A percentile compares a stretch with the other conserved stretches of the same genome.
phyloP scores from a whole-genome alignment of 163 green algal species.

The Scenedesmus sp. region DNA sequence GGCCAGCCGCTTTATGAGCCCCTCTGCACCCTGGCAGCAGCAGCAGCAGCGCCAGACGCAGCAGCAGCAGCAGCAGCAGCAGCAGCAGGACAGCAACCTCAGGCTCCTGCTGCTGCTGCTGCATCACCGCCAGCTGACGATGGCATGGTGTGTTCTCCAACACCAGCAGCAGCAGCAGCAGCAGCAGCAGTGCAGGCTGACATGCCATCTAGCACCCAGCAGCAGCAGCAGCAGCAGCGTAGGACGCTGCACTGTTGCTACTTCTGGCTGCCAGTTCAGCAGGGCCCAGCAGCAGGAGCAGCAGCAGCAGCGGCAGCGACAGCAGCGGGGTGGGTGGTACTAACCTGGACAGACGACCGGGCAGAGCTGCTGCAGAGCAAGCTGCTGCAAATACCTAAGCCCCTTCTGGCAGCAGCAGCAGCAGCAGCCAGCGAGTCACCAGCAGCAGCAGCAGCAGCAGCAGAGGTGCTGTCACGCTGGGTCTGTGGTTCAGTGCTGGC shows the following conservation, averaged over 20 bases:
- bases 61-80: slow-evolving; percentile 5
- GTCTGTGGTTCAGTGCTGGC: not conserved
- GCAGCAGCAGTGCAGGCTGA: not conserved
- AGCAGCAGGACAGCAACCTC: not conserved
- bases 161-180: not conserved
- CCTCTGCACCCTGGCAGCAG: slow-evolving; percentile 24
- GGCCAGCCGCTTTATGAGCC: slow-evolving; percentile 1
- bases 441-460: not conserved
- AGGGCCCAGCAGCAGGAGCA: not conserved
- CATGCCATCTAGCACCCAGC: not conserved
- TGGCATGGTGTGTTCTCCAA: not conserved
- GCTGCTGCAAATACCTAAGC: slow-evolving; percentile 1
- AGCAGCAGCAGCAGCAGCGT: slow-evolving; percentile 15
- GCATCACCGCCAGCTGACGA: not conserved
- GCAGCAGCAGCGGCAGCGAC: not conserved
- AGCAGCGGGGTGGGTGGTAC: not conserved
- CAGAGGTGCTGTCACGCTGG: not conserved
- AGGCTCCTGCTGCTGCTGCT: not conserved
- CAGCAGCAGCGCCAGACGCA: not conserved
- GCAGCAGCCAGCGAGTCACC: too few relatives aligned
- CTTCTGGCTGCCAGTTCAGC: not conserved
- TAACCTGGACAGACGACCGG: slow-evolving; percentile 20
- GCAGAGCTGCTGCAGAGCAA: slow-evolving; percentile 28
- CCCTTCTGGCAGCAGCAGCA: not conserved
- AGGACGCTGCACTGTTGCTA: slow-evolving; percentile 36